These are phyloP conservation scores for Monosporascus sp. DNA, from an alignment of 2,329 filamentous ascomycete genomes.

Conservation along the genomic window DNA sequence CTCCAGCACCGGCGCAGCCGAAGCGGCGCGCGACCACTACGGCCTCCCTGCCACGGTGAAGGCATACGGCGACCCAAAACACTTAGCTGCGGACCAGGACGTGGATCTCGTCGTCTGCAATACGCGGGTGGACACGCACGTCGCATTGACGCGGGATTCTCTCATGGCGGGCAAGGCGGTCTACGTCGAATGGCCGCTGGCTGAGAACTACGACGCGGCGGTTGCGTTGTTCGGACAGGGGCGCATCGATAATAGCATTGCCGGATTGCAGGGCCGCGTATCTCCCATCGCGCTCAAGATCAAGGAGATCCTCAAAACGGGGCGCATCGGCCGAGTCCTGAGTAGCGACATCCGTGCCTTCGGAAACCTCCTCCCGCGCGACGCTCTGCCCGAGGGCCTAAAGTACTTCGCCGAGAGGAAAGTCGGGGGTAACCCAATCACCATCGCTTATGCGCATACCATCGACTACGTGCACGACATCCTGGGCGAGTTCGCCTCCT, in stretches of 20 bases:
- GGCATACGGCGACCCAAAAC: constrained; percentile 45
- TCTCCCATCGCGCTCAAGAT: constrained; percentile 40
- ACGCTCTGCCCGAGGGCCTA: constrained; percentile 27
- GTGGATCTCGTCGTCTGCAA: constrained; percentile 51
- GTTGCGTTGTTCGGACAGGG: constrained; percentile 33
- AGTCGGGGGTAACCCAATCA: constrained; percentile 25
- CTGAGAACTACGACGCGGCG: constrained; percentile 35
- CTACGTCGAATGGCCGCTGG: constrained; percentile 56
- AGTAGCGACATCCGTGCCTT: constrained; percentile 40
- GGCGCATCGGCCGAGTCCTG: constrained; percentile 46
- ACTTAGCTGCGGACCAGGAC: constrained; percentile 41
- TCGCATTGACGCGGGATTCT: constrained; percentile 38
- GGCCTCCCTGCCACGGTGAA: constrained; percentile 35
- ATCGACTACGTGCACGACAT: constrained; percentile 41
- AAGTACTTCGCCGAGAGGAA: constrained; percentile 44
- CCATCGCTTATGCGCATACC: constrained; percentile 18
- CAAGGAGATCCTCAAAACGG: constrained; percentile 36
- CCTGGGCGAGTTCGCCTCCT: constrained; percentile 38
- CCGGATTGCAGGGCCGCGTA: constrained; percentile 47
- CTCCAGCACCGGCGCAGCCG: constrained; percentile 39
- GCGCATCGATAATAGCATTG: constrained; percentile 33
- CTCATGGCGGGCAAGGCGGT: constrained; percentile 47
- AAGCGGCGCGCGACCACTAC: constrained; percentile 37
- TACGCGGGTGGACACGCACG: constrained; percentile 50
- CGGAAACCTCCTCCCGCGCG: constrained; percentile 31